These are phyloP conservation scores for Trichosporon asahii DNA, from an alignment of 1,284 basidiomycete genomes.

Conservation along the genomic window DNA sequence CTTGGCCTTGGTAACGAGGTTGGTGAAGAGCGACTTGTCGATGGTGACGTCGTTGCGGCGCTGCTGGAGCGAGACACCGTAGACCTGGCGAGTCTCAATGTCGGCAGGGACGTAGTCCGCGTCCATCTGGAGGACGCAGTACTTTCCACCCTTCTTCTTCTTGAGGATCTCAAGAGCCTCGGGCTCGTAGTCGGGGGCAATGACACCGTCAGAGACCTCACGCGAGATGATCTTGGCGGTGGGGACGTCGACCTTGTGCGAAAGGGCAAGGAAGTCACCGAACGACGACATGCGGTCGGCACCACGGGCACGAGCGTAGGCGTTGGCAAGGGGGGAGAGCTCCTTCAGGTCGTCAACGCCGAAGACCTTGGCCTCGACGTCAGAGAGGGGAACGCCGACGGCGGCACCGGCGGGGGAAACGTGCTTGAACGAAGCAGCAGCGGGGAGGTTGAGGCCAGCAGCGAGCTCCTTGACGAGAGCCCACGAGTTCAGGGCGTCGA, in stretches of 20 bases:
- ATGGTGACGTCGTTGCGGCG: constrained; percentile 89
- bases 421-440: constrained; percentile 99
- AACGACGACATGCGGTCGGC: constrained; percentile 99
- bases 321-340: constrained; percentile 82
- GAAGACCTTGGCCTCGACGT: constrained; percentile 88
- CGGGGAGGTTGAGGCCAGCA: constrained; percentile 73
- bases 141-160: constrained; percentile 99
- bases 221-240: constrained; percentile 96
- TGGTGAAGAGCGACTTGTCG: constrained; percentile 73
- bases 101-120: constrained; percentile 69
- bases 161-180: constrained; percentile 86
- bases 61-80: constrained; percentile 88
- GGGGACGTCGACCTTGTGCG: constrained; percentile 84
- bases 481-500: constrained; percentile 96
- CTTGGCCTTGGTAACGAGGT: constrained; percentile 85
- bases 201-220: constrained; percentile 96
- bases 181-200: constrained; percentile 85
- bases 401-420: constrained; percentile 97
- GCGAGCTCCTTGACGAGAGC: constrained; percentile 93
- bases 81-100: constrained; percentile 91
- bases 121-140: constrained; percentile 94
- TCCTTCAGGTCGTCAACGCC: constrained; percentile 91
- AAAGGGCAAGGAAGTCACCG: constrained; percentile 96
- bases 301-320: constrained; percentile 93
- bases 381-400: constrained; percentile 78